These are phyloP conservation scores for Metroxylon sagu DNA, from an alignment of 176 grass and related monocot species.

Conservation along the genomic window DNA sequence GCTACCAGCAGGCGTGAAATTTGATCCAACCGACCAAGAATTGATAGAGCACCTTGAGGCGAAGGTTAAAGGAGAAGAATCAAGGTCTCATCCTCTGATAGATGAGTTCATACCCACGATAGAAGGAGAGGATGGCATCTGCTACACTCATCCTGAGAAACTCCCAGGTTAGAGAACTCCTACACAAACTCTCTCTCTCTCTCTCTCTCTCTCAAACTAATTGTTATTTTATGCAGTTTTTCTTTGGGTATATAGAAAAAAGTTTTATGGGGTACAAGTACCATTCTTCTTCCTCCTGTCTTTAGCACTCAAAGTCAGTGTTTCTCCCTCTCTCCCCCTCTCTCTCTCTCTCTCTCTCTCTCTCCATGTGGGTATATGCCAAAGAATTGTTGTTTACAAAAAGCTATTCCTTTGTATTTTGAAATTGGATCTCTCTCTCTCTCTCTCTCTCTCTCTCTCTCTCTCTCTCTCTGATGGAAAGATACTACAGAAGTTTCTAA, in stretches of 20 bases:
- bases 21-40: slow-evolving; percentile 93
- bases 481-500: slow-evolving; percentile 88
- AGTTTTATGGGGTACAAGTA: background rate
- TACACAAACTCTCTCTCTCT: slow-evolving; percentile 43
- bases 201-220: slow-evolving; percentile 19
- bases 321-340: slow-evolving; percentile 34
- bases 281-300: background rate
- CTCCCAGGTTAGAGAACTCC: slow-evolving; percentile 56
- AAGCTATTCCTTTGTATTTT: slow-evolving; percentile 13
- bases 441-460: slow-evolving; percentile 33
- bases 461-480: slow-evolving; percentile 50
- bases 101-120: slow-evolving; percentile 97
- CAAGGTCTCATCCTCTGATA: slow-evolving; percentile 87
- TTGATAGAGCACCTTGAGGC: slow-evolving; percentile 93
- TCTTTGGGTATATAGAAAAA: slow-evolving; percentile 28
- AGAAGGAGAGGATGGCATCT: slow-evolving; percentile 94
- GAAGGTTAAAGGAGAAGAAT: slow-evolving; percentile 65
- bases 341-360: slow-evolving; percentile 30
- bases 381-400: slow-evolving; percentile 65
- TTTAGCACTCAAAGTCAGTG: slow-evolving; percentile 8
- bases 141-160: slow-evolving; percentile 98
- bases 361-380: slow-evolving; percentile 54
- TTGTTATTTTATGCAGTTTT: slow-evolving; percentile 32
- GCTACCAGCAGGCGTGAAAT: slow-evolving; percentile 91
- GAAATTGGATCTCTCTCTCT: slow-evolving; percentile 30